Conservation (phyloP, 805 yeast genomes). For the Yamadazyma ubonensis region DNA sequence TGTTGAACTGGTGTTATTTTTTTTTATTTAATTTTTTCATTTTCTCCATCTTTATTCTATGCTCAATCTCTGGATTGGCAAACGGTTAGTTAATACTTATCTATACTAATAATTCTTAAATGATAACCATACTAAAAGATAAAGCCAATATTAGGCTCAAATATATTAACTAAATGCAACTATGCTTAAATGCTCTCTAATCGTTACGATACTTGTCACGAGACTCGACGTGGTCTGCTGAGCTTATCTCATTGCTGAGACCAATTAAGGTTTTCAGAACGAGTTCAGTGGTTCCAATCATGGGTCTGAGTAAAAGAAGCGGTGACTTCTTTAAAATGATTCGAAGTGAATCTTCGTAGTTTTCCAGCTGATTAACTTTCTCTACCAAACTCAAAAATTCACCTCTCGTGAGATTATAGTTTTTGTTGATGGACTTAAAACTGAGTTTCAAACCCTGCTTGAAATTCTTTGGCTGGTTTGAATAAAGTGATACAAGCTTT, state of each 20-base stretch:
- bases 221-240: constrained; percentile 54
- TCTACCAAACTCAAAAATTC: constrained; percentile 59
- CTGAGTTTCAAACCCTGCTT: constrained; percentile 77
- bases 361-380: constrained; percentile 62
- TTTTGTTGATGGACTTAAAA: constrained; percentile 66
- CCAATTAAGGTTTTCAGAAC: constrained; percentile 81
- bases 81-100: too few species aligned
- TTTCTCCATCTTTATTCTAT: too few species aligned
- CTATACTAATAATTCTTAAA: too few species aligned
- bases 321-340: constrained; percentile 79
- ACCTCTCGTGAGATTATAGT: constrained; percentile 62
- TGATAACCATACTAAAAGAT: too few species aligned
- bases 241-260: constrained; percentile 75
- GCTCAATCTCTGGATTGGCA: too few species aligned
- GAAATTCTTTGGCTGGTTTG: constrained; percentile 75
- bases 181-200: too few species aligned
- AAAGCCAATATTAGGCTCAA: too few species aligned
- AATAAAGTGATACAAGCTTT: constrained; percentile 64
- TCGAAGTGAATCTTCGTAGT: constrained; percentile 62
- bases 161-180: too few species aligned
- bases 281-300: constrained; percentile 92
- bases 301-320: constrained; percentile 73
- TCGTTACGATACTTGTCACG: constrained; percentile 60
- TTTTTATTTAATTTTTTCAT: too few species aligned
- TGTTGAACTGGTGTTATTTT: too few species aligned